A percentile compares a stretch with the other conserved stretches of the same genome.
phyloP scores from a whole-genome alignment of 2,329 filamentous ascomycete species.

The Gnomoniopsis sp. region DNA sequence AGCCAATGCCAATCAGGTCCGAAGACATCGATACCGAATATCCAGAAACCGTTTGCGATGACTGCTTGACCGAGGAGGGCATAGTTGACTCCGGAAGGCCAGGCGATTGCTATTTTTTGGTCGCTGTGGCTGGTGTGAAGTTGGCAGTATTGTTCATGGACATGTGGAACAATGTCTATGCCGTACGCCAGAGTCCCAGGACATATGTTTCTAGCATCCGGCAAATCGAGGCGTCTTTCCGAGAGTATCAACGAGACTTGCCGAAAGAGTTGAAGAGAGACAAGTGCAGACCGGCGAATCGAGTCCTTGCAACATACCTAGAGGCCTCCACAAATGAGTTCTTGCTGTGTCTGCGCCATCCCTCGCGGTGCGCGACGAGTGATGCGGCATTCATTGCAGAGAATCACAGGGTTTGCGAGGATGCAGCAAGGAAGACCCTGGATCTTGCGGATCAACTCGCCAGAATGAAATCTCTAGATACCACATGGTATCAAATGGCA shows the following conservation, averaged over 20 bases:
- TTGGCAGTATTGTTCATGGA: slow-evolving; percentile 66
- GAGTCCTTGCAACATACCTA: slow-evolving; percentile 52
- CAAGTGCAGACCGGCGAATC: slow-evolving; percentile 36
- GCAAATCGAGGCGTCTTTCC: slow-evolving; percentile 62
- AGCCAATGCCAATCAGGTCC: slow-evolving; percentile 69
- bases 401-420: slow-evolving; percentile 63
- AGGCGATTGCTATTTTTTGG: slow-evolving; percentile 63
- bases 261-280: slow-evolving; percentile 57
- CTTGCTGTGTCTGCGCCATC: slow-evolving; percentile 58
- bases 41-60: slow-evolving; percentile 68
- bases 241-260: slow-evolving; percentile 60
- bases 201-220: slow-evolving; percentile 62
- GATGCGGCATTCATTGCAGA: slow-evolving; percentile 56
- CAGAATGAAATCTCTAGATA: slow-evolving; percentile 66
- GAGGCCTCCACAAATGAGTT: slow-evolving; percentile 55
- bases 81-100: slow-evolving; percentile 49
- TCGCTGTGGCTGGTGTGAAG: slow-evolving; percentile 64
- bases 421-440: slow-evolving; percentile 63
- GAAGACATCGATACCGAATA: slow-evolving; percentile 79
- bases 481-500: slow-evolving; percentile 73
- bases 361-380: slow-evolving; percentile 54
- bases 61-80: slow-evolving; percentile 62
- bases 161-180: slow-evolving; percentile 74
- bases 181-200: slow-evolving; percentile 59
- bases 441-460: slow-evolving; percentile 56